phyloP scores from a whole-genome alignment of 352 stramenopile species.

The Pythium dissimile region DNA sequence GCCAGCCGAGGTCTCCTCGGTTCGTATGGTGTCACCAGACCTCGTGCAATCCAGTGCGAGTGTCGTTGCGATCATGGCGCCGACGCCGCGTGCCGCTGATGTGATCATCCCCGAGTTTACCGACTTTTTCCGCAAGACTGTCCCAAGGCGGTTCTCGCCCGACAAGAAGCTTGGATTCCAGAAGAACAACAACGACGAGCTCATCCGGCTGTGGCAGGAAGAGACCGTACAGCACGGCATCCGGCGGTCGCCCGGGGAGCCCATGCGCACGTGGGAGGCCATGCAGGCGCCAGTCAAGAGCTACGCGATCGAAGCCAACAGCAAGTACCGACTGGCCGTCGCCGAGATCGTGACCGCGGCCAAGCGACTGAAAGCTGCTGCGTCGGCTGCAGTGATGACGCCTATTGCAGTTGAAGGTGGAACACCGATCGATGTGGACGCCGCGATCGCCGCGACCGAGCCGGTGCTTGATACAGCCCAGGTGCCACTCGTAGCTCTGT shows the following conservation, averaged over 20 bases:
- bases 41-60: background rate
- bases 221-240: slow-evolving; percentile 45
- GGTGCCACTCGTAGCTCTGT: background rate
- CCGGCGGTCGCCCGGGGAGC: slow-evolving; percentile 32
- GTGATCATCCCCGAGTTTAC: slow-evolving; percentile 61
- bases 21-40: background rate
- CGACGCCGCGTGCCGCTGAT: background rate
- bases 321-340: slow-evolving; percentile 56
- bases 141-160: slow-evolving; percentile 32
- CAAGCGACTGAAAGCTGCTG: background rate
- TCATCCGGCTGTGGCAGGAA: slow-evolving; percentile 63
- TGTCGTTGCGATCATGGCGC: background rate
- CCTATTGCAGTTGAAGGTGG: background rate
- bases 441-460: slow-evolving; percentile 6
- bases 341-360: slow-evolving; percentile 39
- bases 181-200: slow-evolving; percentile 37
- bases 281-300: slow-evolving; percentile 65
- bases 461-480: background rate
- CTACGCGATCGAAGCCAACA: slow-evolving; percentile 69
- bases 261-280: slow-evolving; percentile 72
- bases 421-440: background rate
- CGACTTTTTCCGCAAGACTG: slow-evolving; percentile 60
- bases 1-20: background rate
- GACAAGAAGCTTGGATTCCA: slow-evolving; percentile 61
- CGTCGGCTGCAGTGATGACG: background rate